A percentile compares a stretch with the other conserved stretches of the same genome.
These are phyloP conservation scores for Talaromyces verruculosus DNA, from an alignment of 2,329 filamentous ascomycete species.

Conservation along the genomic window DNA sequence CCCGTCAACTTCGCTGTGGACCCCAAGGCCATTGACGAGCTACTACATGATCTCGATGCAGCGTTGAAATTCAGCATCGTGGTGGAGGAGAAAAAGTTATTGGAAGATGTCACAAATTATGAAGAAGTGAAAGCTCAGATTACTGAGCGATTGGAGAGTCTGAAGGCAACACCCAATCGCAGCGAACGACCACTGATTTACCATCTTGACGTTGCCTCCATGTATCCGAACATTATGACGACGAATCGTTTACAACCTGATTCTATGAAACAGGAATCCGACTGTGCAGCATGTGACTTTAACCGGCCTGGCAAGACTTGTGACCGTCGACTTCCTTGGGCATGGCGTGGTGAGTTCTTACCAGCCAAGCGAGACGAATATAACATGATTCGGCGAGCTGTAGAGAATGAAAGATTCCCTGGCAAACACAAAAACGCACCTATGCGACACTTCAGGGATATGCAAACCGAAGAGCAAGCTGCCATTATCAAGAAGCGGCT, in stretches of 20 bases:
- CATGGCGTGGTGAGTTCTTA: conserved; percentile 96
- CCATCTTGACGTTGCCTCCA: conserved; percentile 96
- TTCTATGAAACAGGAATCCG: conserved; percentile 96
- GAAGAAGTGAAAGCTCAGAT: conserved; percentile 85
- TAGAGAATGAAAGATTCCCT: conserved; percentile 91
- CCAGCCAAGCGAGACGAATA: conserved; percentile 97
- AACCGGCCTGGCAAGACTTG: conserved; percentile 97
- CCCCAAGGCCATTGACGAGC: conserved; percentile 80
- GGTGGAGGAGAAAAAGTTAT: conserved; percentile 77
- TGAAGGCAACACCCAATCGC: conserved; percentile 81
- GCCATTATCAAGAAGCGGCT: conserved; percentile 78
- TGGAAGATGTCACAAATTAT: conserved; percentile 79
- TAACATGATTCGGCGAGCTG: conserved; percentile 93
- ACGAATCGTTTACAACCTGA: conserved; percentile 96
- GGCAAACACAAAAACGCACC: conserved; percentile 71
- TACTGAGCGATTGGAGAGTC: conserved; percentile 62
- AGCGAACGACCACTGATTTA: conserved; percentile 89
- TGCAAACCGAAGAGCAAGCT: conserved; percentile 80
- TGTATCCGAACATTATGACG: conserved; percentile 99
- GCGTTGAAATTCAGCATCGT: conserved; percentile 85
- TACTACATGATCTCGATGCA: conserved; percentile 80
- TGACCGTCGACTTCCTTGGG: conserved; percentile 90
- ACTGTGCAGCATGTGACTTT: conserved; percentile 97
- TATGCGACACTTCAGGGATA: conserved; percentile 72
- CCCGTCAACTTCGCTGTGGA: conserved; percentile 94